Base-by-base conservation (phyloP, 169 alveolate species). In the Plasmodium ovale region DNA sequence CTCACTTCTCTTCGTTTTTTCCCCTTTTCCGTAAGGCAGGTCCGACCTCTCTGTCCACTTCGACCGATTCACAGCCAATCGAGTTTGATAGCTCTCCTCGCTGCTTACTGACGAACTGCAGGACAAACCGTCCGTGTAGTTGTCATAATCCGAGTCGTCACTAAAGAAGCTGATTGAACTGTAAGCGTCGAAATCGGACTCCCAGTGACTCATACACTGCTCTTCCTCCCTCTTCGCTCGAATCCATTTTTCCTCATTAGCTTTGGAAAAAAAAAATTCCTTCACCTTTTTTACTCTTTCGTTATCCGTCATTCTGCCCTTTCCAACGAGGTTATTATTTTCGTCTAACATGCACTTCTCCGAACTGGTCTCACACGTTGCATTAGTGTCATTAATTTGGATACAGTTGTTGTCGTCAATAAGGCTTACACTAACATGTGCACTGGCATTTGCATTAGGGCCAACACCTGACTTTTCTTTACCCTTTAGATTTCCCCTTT, bases 111-210 rank as follows among this genome's bases (percentile, higher is more conserved):
- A 14, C n/a, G n/a, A n/a, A n/a, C 44, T 64, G 51, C 60, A 16
- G 10, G 31, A 33, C 44, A 77, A 54, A 31, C 12, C 19, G 21
- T 77, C 74, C 1, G 77, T 33, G 29, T 77, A 77, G 29, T 62
- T 60, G 0, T 39, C 73, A 54, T 62, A 77, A 54, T 77, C 42
- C 3, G 88, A 60, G 19, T 77, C 72, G 33, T 77, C 77, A 77
- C 88, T 77, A 27, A 77, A 64, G 62, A 77, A 77, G 33, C 65
- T 35, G 23, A 77, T 77, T 14, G 88, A 77, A n/a, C 88, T 77
- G 19, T 68, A n/a, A 29, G 59, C 27, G 29, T 77, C 88, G n/a
- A 77, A 77, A 77, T 60, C 60, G 0, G 88, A 59, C 14, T 77
- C 69, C 44, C 21, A n/a, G 19, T 62, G 68, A 62, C 77, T 60